These are phyloP conservation scores for slime mould (Dictyostelium discoideum) DNA, from an alignment of 78 protist genomes.

Conservation along the genomic window DNA sequence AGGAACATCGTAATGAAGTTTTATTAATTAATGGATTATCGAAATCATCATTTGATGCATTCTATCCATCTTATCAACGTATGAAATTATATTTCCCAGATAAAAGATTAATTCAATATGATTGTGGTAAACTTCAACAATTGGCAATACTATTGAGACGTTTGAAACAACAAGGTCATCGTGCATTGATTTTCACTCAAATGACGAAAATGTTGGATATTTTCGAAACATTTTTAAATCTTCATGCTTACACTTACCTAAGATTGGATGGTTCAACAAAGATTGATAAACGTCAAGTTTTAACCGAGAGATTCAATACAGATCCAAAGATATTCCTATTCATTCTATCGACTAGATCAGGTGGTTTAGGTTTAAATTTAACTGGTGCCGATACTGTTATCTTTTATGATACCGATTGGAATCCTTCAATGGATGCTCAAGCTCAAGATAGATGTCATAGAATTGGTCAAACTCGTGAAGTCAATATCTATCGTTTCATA, in stretches of 20 bases:
- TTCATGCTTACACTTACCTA: constrained; percentile 90
- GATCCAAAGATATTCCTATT: constrained; percentile 88
- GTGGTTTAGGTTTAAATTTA: constrained; percentile 98
- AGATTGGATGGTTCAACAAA: constrained; percentile 97
- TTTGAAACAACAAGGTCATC: constrained; percentile 87
- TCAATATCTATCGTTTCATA: constrained; percentile 96
- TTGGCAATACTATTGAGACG: constrained; percentile 83
- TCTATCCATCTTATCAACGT: constrained; percentile 46
- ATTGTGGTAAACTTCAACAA: constrained; percentile 97
- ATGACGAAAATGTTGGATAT: constrained; percentile 96
- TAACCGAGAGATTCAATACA: constrained; percentile 94
- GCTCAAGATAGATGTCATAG: constrained; percentile 99
- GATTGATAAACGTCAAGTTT: constrained; percentile 89
- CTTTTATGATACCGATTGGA: constrained; percentile 98
- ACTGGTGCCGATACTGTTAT: constrained; percentile 99
- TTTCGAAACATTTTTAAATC: constrained; percentile 92
- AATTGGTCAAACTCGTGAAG: constrained; percentile 97
- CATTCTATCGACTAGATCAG: constrained; percentile 95
- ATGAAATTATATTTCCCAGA: constrained; percentile 92
- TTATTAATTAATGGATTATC: neutral
- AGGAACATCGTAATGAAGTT: neutral
- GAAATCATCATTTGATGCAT: constrained; percentile 9
- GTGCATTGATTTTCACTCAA: constrained; percentile 93
- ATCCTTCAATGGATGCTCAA: constrained; percentile 96
- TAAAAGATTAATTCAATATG: constrained; percentile 93